Conservation (phyloP, 352 stramenopile species). For the Pythium phragmitis region DNA sequence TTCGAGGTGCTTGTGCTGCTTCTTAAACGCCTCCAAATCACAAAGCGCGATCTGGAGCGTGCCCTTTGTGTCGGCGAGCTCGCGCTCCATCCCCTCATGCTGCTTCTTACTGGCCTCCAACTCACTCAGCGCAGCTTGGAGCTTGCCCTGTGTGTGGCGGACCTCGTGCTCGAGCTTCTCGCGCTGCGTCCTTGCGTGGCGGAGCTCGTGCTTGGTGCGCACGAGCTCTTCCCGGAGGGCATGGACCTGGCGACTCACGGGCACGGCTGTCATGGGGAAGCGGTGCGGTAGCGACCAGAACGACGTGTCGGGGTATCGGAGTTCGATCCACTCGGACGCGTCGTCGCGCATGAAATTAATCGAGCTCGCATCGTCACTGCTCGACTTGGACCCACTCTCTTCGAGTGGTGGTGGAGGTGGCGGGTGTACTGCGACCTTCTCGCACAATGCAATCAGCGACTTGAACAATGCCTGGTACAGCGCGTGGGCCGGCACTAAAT, state of each 20-base stretch:
- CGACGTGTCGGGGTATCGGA: conserved; percentile 1
- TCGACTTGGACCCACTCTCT: background rate
- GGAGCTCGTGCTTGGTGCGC: background rate
- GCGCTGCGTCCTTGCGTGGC: too few species aligned
- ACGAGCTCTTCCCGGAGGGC: background rate
- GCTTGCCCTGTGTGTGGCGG: too few species aligned
- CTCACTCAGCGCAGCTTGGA: too few species aligned
- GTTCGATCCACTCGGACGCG: background rate
- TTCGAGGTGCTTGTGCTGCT: conserved; percentile 8
- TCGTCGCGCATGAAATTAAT: conserved; percentile 10
- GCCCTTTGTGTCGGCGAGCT: too few species aligned
- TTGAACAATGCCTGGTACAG: background rate
- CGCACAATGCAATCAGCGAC: background rate
- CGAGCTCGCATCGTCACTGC: conserved; percentile 3
- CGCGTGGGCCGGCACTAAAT: background rate
- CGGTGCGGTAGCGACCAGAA: background rate
- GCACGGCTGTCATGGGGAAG: background rate
- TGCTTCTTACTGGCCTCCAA: too few species aligned
- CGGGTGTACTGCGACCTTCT: background rate
- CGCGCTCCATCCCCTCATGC: too few species aligned
- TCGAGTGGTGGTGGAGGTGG: background rate
- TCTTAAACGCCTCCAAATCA: conserved; percentile 7
- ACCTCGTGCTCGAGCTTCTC: conserved; percentile 1
- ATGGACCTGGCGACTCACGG: background rate
- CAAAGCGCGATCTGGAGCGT: background rate